Evolutionary conservation across 305 asterid genomes (phyloP), one percentile per base, ranked within the genome.

Genomic region (Striga hermonthica): DNA sequence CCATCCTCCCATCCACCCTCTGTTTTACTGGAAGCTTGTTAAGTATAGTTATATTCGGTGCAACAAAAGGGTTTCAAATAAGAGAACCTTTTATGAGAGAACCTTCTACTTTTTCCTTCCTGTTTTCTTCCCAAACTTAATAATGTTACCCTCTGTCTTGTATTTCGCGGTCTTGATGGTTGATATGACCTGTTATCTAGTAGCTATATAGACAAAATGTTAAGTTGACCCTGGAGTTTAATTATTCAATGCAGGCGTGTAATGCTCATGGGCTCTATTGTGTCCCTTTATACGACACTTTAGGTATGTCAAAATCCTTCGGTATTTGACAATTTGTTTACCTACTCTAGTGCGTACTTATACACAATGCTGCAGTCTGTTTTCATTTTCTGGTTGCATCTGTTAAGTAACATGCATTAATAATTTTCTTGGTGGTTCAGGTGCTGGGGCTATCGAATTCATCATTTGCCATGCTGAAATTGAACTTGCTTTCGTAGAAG

Each of bases 201-300:
- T 12, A n/a, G 59, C 39, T 49, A 57, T 68, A 59, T 68, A 65
- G 13, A 39, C 49, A 62, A 28, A 49, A 12, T 57, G 64, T 55
- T 36, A 61, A 63, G 62, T 66, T 65, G 53, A 31, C 49, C 61
- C 64, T 84, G 70, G 76, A 70, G 55, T 45, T 50, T 44, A 38
- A 66, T 41, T 66, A 73, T 58, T 35, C 71, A 44, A 69, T 81
- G 84, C 91, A 88, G 98, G 98, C 98, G 11, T 92, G 98, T 72
- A 92, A 92, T 83, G 98, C 97, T 77, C 98, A 87, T 75, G 98
- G 98, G 40, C 89, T 92, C 60, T 81, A 86, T 60, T 90, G 98
- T 74, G 95, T 92, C 74, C 98, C 98, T 64, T 69, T 92, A 60
- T 92, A 92, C 47, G 98, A 92, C 86, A 87, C 98, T 16, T 81